Evolutionary conservation across 2,329 filamentous ascomycete species (phyloP), one percentile per base, ranked within the genome.

Genomic region (Arthroderma sp.): DNA sequence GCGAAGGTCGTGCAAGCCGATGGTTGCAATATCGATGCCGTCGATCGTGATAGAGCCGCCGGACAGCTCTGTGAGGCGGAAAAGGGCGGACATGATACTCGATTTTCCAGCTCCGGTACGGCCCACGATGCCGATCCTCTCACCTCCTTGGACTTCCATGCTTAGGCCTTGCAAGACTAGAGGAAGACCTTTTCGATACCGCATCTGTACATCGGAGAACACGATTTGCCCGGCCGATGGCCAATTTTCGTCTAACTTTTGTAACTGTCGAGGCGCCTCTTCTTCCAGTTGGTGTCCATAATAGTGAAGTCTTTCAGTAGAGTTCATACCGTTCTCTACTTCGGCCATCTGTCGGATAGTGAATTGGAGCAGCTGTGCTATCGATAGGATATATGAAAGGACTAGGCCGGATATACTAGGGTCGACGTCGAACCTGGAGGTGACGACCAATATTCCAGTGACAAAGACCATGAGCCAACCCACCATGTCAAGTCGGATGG

Each of bases 281-380:
- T 94, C 83, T 50, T 94, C 87, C 4, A 98, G 75, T 53, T 85
- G 66, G 1, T 78, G 85, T 44, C 85, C 88, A 60, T 96, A 96
- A 67, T 94, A 86, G 60, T 87, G 80, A 31, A 96, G 72, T 41
- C 91, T 81, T 65, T 96, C 89, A 0, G 93, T 91, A 0, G 88
- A 81, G 61, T 95, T 96, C 89, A 96, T 96, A 58, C 88, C 86
- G 65, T 95, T 96, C 63, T 96, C 89, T 6, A 96, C 86, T 62
- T 95, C 89, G 28, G 89, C 89, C 5, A 95, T 73, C 64, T 96
- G 89, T 11, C 91, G 78, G 11, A 96, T 85, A 0, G 86, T 89
- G 63, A 95, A 95, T 59, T 95, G 89, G 52, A 96, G 81, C 83
- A 95, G 87, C 62, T 93, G 85, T 11, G 94, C 87, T 56, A 95